Evolutionary conservation across 1,284 basidiomycete genomes (phyloP), one percentile per base, ranked within the genome.

Genomic region (Xerocomus minutiporus): DNA sequence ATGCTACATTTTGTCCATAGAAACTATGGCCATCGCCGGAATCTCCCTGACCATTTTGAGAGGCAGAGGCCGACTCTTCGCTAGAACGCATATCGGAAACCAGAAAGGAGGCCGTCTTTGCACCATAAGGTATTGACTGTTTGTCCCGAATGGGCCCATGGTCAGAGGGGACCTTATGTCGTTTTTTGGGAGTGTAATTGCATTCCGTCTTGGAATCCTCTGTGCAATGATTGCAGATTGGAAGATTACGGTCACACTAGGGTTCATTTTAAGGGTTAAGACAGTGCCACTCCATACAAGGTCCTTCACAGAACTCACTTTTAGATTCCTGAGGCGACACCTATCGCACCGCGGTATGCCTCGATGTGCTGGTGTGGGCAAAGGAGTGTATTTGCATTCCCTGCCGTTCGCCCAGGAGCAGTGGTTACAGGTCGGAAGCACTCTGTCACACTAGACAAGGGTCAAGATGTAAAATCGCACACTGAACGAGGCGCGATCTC

Each of bases 311-410:
- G 26, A 32, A 59, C 78, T 58, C 52, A 85, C 84, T 70, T 87
- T 88, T 32, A 86, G 72, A 62, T 86, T 86, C 63, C 74, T 73
- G 39, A 72, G 63, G 26, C 84, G 82, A 68, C 83, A 87, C 48
- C 79, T 75, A 72, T 86, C 84, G 54, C 85, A 87, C 51, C 84
- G 74, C 36, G 85, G 84, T 57, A 87, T 85, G 25, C 85, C 84
- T 55, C 85, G 76, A 66, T 87, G 84, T 39, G 84, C 84, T 39
- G 84, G 85, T 11, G 84, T 86, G 11, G 83, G 84, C 39, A 86
- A 66, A 46, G 84, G 84, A 15, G 85, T 86, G 64, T 87, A 87
- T 65, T 76, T 80, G 68, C 84, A 87, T 56, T 84, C 81, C 57
- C 77, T 73, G 13, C 79, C 77, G 52, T 75, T 75, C 9, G 77